phyloP scores from a whole-genome alignment of 306 rosid genomes.

The Pueraria montana region DNA sequence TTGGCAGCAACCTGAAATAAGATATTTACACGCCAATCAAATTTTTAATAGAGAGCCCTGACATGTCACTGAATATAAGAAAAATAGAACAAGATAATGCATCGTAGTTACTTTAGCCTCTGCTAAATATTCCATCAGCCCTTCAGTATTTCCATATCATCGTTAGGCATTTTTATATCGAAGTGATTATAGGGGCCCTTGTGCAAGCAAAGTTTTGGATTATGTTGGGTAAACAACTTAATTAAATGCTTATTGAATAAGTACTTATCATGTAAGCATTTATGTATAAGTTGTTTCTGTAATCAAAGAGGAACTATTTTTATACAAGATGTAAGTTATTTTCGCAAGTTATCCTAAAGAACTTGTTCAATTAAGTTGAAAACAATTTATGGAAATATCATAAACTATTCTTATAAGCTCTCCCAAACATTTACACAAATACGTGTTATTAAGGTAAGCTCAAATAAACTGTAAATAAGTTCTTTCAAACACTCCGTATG shows the following conservation, averaged over 20 bases:
- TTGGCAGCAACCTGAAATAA: constrained; percentile 86
- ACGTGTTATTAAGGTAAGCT: neutral
- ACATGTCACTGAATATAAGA: constrained; percentile 15
- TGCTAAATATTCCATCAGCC: constrained; percentile 35
- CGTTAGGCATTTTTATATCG: neutral
- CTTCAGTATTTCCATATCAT: constrained; percentile 16
- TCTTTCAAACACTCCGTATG: neutral
- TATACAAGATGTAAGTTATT: too few species aligned
- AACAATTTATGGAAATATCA: neutral
- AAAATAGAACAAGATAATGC: constrained; percentile 28
- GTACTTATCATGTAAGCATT: neutral
- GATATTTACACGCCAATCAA: constrained; percentile 42
- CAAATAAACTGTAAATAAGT: neutral
- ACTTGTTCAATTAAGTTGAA: neutral
- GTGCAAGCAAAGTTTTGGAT: constrained; percentile 18
- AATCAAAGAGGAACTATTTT: too few species aligned
- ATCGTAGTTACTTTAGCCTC: constrained; percentile 32
- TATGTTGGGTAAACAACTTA: neutral
- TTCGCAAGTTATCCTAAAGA: too few species aligned
- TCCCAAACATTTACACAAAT: neutral
- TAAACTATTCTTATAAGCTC: neutral
- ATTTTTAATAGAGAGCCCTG: constrained; percentile 7
- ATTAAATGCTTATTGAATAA: neutral
- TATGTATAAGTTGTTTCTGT: too few species aligned
- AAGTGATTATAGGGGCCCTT: constrained; percentile 1